Evolutionary conservation across 768 basidiomycete genomes (phyloP).

Genomic region (Neoboletus subvelutipes): DNA sequence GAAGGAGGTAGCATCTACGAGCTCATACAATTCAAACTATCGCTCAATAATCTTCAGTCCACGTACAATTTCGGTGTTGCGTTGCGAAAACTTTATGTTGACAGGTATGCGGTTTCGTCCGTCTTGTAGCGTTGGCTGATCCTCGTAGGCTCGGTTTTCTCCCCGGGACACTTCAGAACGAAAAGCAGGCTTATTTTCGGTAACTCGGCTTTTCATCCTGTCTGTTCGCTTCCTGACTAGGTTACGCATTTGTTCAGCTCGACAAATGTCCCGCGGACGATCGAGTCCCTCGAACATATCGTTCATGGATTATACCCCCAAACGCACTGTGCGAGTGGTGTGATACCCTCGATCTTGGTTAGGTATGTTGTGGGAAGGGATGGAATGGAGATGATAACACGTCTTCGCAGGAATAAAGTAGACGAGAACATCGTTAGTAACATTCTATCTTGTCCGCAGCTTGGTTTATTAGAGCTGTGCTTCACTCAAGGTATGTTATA

Average conservation of each 20-base stretch:
- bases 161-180: constrained; percentile 47
- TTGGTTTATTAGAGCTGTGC: constrained; percentile 58
- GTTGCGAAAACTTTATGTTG: constrained; percentile 63
- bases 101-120: constrained; percentile 45
- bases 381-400: background rate
- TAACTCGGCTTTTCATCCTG: constrained; percentile 17
- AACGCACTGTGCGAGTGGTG: constrained; percentile 43
- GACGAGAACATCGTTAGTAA: constrained; percentile 76
- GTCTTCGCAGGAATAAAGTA: constrained; percentile 51
- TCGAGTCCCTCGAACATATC: constrained; percentile 71
- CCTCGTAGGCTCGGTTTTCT: constrained; percentile 59
- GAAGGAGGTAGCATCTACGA: constrained; percentile 46
- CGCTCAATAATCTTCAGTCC: constrained; percentile 41
- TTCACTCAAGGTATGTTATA: constrained; percentile 59
- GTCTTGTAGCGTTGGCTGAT: background rate
- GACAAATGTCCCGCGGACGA: constrained; percentile 76
- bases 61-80: constrained; percentile 62
- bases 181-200: constrained; percentile 59
- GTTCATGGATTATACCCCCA: constrained; percentile 71
- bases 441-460: constrained; percentile 61
- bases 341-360: constrained; percentile 51
- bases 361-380: constrained; percentile 40
- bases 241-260: constrained; percentile 39
- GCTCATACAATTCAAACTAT: background rate
- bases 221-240: background rate